A percentile compares a stretch with the other conserved stretches of the same genome.
Conservation (phyloP, 2,329 filamentous ascomycete genomes). For the Didymella segeticola region DNA sequence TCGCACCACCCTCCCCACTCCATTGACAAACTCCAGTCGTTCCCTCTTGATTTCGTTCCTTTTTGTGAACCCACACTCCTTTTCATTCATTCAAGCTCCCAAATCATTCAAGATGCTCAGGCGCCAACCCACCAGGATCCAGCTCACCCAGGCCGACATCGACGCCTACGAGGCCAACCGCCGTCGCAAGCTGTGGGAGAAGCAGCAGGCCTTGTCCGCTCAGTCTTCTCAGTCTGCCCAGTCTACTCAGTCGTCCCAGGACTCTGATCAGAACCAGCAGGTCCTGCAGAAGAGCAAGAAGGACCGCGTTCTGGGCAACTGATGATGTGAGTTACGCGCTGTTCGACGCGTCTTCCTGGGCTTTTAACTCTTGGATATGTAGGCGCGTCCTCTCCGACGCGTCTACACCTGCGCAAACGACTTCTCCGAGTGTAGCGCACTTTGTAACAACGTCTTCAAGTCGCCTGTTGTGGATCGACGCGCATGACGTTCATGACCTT, state of each 20-base stretch:
- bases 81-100: neutral
- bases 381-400: too few relatives aligned
- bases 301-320: constrained; percentile 42
- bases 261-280: constrained; percentile 25
- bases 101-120: constrained; percentile 62
- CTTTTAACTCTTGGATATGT: neutral
- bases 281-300: constrained; percentile 34
- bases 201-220: constrained; percentile 29
- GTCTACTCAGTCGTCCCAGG: constrained; percentile 2
- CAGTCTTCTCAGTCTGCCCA: too few relatives aligned
- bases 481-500: neutral
- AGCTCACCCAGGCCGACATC: constrained; percentile 73
- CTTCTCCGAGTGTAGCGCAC: neutral
- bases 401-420: neutral
- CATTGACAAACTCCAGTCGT: constrained; percentile 1
- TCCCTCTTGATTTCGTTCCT: constrained; percentile 7
- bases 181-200: constrained; percentile 41
- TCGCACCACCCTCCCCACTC: neutral
- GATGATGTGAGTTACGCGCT: neutral
- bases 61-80: constrained; percentile 3
- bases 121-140: constrained; percentile 70
- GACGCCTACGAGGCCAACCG: constrained; percentile 72
- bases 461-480: constrained; percentile 2
- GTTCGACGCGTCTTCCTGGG: neutral
- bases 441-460: neutral